A percentile compares a stretch with the other conserved stretches of the same genome.
These are phyloP conservation scores for Chenopodium quinoa DNA, from an alignment of 148 eudicot species.

Conservation along the genomic window DNA sequence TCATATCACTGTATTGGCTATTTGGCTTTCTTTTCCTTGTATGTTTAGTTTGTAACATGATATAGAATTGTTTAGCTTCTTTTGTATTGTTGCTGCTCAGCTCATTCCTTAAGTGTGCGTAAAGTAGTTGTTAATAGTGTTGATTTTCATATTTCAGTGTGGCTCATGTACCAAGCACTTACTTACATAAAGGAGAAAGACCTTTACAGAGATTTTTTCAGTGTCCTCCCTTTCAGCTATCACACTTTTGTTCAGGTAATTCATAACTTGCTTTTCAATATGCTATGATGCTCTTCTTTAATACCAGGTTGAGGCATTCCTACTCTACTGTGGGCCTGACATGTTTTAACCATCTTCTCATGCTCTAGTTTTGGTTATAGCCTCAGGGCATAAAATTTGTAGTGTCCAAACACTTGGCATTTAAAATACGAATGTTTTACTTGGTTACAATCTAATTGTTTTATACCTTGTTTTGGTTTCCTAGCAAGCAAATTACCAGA, in stretches of 20 bases:
- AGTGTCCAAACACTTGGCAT: background rate
- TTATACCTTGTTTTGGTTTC: background rate
- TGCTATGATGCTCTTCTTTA: background rate
- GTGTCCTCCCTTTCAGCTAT: constrained; percentile 63
- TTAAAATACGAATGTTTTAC: background rate
- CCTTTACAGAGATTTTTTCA: constrained; percentile 55
- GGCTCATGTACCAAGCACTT: constrained; percentile 91
- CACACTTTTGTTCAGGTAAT: constrained; percentile 60
- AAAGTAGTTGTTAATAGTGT: constrained; percentile 1
- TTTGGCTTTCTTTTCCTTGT: background rate
- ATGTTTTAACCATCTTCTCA: background rate
- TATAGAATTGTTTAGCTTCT: background rate
- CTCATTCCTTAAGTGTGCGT: background rate
- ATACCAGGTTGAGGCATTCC: background rate
- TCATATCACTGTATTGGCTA: background rate
- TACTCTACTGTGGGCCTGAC: background rate
- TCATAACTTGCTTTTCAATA: background rate
- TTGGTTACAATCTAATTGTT: background rate
- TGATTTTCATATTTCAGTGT: constrained; percentile 48
- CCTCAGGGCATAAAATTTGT: background rate
- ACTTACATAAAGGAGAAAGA: constrained; percentile 58
- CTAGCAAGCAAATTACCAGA: background rate
- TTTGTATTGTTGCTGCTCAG: background rate
- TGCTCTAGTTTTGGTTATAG: background rate
- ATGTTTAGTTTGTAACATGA: background rate